Conservation (phyloP, 1,284 basidiomycete genomes). For the Anthracocystis walkeri region DNA sequence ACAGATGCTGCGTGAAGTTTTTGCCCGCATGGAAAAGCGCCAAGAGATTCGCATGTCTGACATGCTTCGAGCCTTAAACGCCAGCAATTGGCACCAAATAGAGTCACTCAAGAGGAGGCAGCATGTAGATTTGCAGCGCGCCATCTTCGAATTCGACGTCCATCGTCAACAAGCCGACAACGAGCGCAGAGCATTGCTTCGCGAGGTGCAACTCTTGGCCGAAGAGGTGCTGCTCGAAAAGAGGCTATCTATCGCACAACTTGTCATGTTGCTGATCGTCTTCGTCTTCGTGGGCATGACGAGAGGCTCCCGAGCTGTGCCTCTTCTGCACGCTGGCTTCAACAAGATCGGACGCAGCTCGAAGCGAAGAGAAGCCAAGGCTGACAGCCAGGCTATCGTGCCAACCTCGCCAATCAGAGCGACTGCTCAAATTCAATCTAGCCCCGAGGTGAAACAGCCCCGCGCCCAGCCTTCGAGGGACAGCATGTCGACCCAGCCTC, state of each 20-base stretch:
- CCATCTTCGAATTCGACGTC: slow-evolving; percentile 78
- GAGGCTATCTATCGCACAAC: slow-evolving; percentile 82
- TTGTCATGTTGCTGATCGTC: slow-evolving; percentile 81
- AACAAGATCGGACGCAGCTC: slow-evolving; percentile 35
- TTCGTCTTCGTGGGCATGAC: slow-evolving; percentile 86
- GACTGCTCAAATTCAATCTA: slow-evolving; percentile 10
- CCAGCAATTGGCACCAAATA: slow-evolving; percentile 71
- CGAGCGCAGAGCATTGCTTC: slow-evolving; percentile 78
- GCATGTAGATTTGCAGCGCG: slow-evolving; percentile 75
- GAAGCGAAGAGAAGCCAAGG: slow-evolving; percentile 20
- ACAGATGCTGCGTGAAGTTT: slow-evolving; percentile 79
- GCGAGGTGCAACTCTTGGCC: slow-evolving; percentile 78
- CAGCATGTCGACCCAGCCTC: slow-evolving; percentile 2
- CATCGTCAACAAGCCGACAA: slow-evolving; percentile 78
- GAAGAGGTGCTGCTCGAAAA: slow-evolving; percentile 86
- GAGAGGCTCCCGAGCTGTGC: slow-evolving; percentile 75
- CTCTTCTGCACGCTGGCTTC: slow-evolving; percentile 52
- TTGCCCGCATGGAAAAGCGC: slow-evolving; percentile 77
- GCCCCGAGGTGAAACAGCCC: slow-evolving; percentile 1
- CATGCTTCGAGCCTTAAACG: slow-evolving; percentile 75
- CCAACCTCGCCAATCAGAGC: slow-evolving; percentile 21
- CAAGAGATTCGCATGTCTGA: slow-evolving; percentile 72
- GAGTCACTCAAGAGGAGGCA: slow-evolving; percentile 68
- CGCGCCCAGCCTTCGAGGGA: slow-evolving; percentile 5
- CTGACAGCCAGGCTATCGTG: slow-evolving; percentile 7